Percentiles rank a stretch among this genome's conserved stretches.
Evolutionary conservation across 1,284 basidiomycete genomes (phyloP).

Genomic region (Marasmius sp.): DNA sequence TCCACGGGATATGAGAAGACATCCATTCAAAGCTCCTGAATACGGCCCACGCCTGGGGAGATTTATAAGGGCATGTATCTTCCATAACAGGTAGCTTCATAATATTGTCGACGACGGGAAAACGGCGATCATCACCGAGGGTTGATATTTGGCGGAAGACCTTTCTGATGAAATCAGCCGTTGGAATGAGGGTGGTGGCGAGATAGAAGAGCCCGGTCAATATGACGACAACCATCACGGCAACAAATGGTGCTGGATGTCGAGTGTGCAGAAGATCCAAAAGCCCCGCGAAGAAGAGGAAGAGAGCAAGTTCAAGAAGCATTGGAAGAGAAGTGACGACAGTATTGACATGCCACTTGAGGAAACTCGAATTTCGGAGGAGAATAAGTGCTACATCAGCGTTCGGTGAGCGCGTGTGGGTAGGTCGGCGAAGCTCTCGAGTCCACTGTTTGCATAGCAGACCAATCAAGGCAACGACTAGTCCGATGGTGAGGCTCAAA

Average conservation of each 20-base stretch:
- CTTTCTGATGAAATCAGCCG: no score
- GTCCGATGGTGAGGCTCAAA: conserved; percentile 6
- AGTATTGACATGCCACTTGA: neutral
- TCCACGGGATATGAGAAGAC: no score
- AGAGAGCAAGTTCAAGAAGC: neutral
- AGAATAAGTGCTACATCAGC: no score
- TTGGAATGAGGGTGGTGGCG: neutral
- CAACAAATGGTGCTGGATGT: neutral
- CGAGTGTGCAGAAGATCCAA: conserved; percentile 1
- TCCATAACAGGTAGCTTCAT: neutral
- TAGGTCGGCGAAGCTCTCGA: conserved; percentile 4
- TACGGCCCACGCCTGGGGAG: neutral
- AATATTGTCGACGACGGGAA: no score
- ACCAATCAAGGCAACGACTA: conserved; percentile 2
- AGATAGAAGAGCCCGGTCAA: neutral
- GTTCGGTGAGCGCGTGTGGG: neutral
- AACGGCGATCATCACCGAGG: no score
- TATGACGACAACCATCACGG: neutral
- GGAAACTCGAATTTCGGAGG: no score
- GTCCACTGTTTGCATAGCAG: conserved; percentile 14
- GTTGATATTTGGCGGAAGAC: no score
- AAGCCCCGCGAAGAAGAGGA: conserved; percentile 4
- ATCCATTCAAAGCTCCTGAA: neutral
- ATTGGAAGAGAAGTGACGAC: neutral
- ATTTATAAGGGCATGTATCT: neutral